Base-by-base conservation (phyloP, 163 green algal genomes). In the Volvox carteri region DNA sequence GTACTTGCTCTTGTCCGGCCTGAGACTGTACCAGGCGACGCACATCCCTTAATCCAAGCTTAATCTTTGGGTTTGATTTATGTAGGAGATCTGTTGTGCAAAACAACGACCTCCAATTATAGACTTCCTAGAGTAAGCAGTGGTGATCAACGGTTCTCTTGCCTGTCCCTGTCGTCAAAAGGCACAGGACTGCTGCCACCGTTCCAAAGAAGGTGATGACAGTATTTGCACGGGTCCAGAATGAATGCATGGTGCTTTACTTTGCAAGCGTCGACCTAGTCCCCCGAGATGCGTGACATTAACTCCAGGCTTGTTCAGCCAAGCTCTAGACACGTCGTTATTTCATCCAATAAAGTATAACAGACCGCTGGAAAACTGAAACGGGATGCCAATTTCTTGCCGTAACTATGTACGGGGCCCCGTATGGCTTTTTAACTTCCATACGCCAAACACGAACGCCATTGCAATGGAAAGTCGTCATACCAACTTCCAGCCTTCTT, bases 141-240 rank as follows among this genome's bases (percentile, higher is more conserved):
- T 50, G 62, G 5, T 42, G 39, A 42, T 77, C 37, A 67, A 56
- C 42, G 44, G 33, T n/a, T 70, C 7, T 30, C 84, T 81, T 23
- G 89, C 90, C 90, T 83, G 91, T 94, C 4, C 78, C 14, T 1
- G 89, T 89, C 1, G 91, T 92, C 0, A 94, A 28, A 12, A 95
- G 39, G 44, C 83, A 91, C 11, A 95, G 77, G 2, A 88, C 79
- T 5, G 90, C 86, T 28, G 76, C 77, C 2, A 93, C 85, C 6
- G 90, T 93, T 16, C 80, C 93, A 35, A 94, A 94, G 68, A 94
- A 93, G 2, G 93, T 95, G 0, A 95, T 18, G 6, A 92, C 39
- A 12, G 92, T 90, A 60, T 95, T 95, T 76, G 74, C 67, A 35
- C 93, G 62, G 39, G 78, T 78, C 68, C 65, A 91, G 0, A 85